A percentile compares a stretch with the other conserved stretches of the same genome.
These are phyloP conservation scores for Phytophthora nicotianae DNA, from an alignment of 352 stramenopile genomes.

Conservation along the genomic window DNA sequence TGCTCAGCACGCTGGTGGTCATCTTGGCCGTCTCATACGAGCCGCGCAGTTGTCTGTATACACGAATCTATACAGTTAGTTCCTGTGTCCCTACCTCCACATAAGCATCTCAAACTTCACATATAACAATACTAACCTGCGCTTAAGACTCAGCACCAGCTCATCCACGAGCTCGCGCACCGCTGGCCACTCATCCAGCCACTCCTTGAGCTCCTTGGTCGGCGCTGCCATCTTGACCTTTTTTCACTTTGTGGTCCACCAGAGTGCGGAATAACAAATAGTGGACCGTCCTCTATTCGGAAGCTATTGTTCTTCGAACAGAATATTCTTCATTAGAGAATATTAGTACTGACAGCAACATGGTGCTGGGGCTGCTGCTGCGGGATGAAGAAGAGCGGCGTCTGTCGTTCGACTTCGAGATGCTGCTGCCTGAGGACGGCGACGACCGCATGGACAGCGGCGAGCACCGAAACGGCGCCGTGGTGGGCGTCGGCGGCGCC, in stretches of 20 bases:
- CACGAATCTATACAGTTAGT: constrained; percentile 8
- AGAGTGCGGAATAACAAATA: constrained; percentile 10
- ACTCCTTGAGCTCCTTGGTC: constrained; percentile 57
- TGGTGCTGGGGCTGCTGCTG: constrained; percentile 81
- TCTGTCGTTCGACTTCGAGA: constrained; percentile 87
- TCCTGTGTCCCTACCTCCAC: background rate
- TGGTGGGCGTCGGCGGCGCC: constrained; percentile 48
- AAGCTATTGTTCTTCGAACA: background rate
- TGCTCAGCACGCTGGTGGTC: constrained; percentile 72
- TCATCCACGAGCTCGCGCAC: constrained; percentile 73
- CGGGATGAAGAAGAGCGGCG: constrained; percentile 81
- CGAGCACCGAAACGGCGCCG: constrained; percentile 35
- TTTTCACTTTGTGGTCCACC: constrained; percentile 1
- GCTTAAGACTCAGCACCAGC: constrained; percentile 82
- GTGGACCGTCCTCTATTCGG: constrained; percentile 4
- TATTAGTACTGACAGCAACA: constrained; percentile 12
- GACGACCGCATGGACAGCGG: constrained; percentile 59
- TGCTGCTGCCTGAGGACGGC: constrained; percentile 66
- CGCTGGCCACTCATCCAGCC: constrained; percentile 80
- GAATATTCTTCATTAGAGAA: constrained; percentile 1
- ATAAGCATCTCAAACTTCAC: background rate
- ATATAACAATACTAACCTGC: constrained; percentile 42
- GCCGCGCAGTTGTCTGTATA: constrained; percentile 61
- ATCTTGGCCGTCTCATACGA: constrained; percentile 85
- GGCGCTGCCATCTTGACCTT: constrained; percentile 18